Percentiles rank a stretch among this genome's conserved stretches.
Conservation (phyloP, 2,329 filamentous ascomycete species). For the Talaromyces verruculosus region DNA sequence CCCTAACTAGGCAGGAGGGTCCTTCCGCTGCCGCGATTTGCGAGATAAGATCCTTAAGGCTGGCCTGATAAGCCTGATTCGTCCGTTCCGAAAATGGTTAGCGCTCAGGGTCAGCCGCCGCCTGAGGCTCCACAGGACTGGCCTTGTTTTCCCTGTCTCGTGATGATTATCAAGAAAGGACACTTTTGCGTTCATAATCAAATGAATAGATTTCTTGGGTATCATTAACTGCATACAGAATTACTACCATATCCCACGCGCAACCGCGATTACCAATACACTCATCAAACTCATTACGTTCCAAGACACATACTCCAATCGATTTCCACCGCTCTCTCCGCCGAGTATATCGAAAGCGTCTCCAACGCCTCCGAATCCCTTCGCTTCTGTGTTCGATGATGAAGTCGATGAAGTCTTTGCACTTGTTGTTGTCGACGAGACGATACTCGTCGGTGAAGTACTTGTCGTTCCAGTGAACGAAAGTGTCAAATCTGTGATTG, state of each 20-base stretch:
- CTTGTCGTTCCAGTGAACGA: not conserved
- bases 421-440: not conserved
- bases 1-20: conserved; percentile 7
- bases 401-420: not conserved
- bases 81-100: not conserved
- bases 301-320: not conserved
- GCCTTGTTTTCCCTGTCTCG: not conserved
- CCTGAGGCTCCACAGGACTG: not conserved
- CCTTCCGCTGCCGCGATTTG: conserved; percentile 6
- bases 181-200: not conserved
- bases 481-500: conserved; percentile 12
- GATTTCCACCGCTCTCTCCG: conserved; percentile 11
- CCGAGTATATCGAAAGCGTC: conserved; percentile 23
- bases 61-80: not conserved
- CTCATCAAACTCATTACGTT: conserved; percentile 1
- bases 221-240: conserved; percentile 3
- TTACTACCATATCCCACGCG: not conserved
- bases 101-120: not conserved
- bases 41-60: not conserved
- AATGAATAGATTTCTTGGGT: not conserved
- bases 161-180: not conserved
- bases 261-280: not conserved
- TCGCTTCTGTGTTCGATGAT: conserved; percentile 6
- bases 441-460: not conserved
- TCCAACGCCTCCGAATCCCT: conserved; percentile 22